phyloP scores from a whole-genome alignment of 179 eudicot species.

The Spergularia azorica region DNA sequence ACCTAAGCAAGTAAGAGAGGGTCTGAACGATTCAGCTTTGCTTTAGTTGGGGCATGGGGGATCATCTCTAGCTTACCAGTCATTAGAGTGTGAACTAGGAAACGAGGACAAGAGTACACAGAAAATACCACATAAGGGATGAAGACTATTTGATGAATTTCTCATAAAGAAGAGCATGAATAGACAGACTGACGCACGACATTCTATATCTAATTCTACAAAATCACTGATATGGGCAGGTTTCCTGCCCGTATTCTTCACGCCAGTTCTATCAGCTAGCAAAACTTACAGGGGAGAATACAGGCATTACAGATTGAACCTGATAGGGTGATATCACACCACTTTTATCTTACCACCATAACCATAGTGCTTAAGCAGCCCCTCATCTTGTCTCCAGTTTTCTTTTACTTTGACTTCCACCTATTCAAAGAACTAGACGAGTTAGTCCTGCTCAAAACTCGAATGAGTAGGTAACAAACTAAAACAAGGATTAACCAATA shows the following conservation, averaged over 20 bases:
- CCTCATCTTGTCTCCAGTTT: constrained; percentile 98
- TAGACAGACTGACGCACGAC: neutral
- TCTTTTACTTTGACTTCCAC: constrained; percentile 92
- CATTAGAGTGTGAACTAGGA: neutral
- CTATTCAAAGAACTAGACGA: constrained; percentile 41
- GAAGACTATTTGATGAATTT: no score
- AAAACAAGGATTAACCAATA: no score
- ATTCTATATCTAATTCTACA: constrained; percentile 23
- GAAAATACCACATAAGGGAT: neutral
- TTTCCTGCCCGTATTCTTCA: constrained; percentile 16
- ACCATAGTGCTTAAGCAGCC: constrained; percentile 75
- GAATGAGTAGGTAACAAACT: neutral
- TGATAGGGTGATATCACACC: constrained; percentile 25
- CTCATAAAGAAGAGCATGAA: neutral
- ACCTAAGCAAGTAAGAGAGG: no score
- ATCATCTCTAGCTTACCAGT: neutral
- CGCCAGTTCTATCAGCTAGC: neutral
- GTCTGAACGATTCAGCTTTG: neutral
- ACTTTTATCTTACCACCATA: constrained; percentile 78
- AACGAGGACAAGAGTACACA: neutral
- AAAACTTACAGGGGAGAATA: neutral
- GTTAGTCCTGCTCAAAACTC: neutral
- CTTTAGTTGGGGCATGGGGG: neutral
- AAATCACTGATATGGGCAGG: constrained; percentile 2
- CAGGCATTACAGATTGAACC: constrained; percentile 11